Percentiles rank a stretch among this genome's conserved stretches.
These are phyloP conservation scores for Phyllosticta citriasiana DNA, from an alignment of 2,329 filamentous ascomycete genomes.

Conservation along the genomic window DNA sequence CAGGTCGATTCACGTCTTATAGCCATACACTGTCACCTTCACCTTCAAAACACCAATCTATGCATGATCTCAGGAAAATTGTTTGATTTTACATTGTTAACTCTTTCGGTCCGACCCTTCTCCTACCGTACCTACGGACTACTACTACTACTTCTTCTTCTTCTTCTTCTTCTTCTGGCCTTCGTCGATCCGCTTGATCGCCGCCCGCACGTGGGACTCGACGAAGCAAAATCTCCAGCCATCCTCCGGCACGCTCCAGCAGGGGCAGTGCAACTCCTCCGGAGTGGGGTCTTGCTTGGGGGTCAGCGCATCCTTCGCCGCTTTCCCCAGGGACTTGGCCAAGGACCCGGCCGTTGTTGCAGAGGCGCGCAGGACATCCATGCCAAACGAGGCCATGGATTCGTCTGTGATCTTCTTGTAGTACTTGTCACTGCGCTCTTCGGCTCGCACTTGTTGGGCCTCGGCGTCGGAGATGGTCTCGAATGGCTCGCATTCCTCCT, in stretches of 20 bases:
- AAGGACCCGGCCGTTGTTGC: background rate
- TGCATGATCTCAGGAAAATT: too few species aligned
- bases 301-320: constrained; percentile 29
- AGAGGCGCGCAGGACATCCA: background rate
- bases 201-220: background rate
- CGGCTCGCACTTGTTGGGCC: background rate
- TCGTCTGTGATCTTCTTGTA: background rate
- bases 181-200: background rate
- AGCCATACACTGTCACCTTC: too few species aligned
- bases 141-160: too few species aligned
- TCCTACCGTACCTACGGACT: too few species aligned
- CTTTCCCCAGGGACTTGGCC: background rate
- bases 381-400: background rate
- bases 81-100: too few species aligned
- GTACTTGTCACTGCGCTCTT: background rate
- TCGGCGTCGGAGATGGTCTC: background rate
- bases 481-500: background rate
- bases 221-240: background rate
- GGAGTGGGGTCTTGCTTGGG: background rate
- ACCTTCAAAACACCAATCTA: too few species aligned
- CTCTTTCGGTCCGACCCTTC: too few species aligned
- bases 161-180: background rate
- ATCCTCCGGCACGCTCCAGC: background rate
- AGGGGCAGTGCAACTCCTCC: background rate
- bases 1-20: too few species aligned